Percentiles rank a stretch among this genome's conserved stretches.
Conservation (phyloP, 202 grass and related monocot species). For the Carex arenaria region DNA sequence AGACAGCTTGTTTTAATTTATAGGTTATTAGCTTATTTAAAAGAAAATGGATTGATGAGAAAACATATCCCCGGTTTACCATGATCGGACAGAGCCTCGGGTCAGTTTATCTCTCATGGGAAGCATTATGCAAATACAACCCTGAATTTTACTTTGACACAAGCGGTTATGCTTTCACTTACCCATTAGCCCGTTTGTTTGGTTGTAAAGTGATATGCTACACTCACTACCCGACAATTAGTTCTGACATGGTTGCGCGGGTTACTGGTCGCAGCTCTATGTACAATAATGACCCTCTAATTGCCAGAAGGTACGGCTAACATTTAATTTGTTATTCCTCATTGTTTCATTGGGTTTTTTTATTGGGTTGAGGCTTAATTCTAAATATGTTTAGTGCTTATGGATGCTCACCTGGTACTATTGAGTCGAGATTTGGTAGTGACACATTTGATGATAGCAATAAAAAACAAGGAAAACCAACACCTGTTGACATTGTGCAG, state of each 20-base stretch:
- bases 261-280: constrained; percentile 63
- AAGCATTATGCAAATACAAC: constrained; percentile 66
- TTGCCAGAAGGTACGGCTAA: constrained; percentile 59
- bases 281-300: constrained; percentile 81
- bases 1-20: constrained; percentile 14
- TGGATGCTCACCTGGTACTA: not conserved
- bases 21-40: constrained; percentile 75
- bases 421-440: not conserved
- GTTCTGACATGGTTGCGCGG: constrained; percentile 87
- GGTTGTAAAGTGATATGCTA: constrained; percentile 86
- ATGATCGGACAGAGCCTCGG: constrained; percentile 98
- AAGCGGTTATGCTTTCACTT: constrained; percentile 77
- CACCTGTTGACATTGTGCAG: not conserved
- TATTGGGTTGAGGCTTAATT: not conserved
- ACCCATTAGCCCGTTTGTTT: constrained; percentile 65
- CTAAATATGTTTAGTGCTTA: not conserved
- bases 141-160: constrained; percentile 75
- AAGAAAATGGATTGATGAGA: constrained; percentile 93
- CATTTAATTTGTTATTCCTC: constrained; percentile 11
- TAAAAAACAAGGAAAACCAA: not conserved
- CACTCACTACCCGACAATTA: constrained; percentile 95
- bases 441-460: not conserved
- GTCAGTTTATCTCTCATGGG: constrained; percentile 88
- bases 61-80: constrained; percentile 72
- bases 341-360: not conserved